Evolutionary conservation across 176 grass and related monocot genomes (phyloP).

Genomic region (Bolboschoenus planiculmis): DNA sequence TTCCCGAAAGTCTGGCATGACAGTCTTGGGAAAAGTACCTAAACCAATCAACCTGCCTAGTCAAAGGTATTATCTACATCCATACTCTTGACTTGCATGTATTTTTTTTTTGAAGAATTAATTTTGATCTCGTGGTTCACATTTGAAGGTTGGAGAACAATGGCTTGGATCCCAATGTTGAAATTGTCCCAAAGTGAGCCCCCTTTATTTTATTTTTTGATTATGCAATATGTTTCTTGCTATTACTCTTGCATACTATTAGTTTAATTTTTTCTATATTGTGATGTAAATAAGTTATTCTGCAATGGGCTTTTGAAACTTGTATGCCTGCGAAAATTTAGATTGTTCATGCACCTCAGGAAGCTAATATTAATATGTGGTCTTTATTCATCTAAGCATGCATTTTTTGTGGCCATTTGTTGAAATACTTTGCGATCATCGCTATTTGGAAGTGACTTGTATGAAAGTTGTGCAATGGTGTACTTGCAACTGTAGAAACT

Average conservation of each 20-base stretch:
- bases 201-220: conserved; percentile 7
- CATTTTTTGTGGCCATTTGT: neutral
- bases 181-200: conserved; percentile 98
- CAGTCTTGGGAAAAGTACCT: conserved; percentile 93
- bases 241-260: neutral
- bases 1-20: conserved; percentile 92
- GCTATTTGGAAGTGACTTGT: neutral
- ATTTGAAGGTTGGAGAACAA: conserved; percentile 96
- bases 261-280: neutral
- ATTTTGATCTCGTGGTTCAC: neutral
- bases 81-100: neutral
- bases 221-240: neutral
- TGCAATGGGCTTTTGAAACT: neutral
- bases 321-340: neutral
- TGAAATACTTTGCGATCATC: neutral
- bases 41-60: conserved; percentile 98
- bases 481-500: neutral
- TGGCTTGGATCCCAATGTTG: conserved; percentile 82
- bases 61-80: conserved; percentile 57
- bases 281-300: neutral
- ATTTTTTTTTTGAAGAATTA: neutral
- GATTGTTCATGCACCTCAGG: neutral
- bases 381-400: neutral
- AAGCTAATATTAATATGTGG: neutral
- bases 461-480: neutral